A percentile compares a stretch with the other conserved stretches of the same genome.
Evolutionary conservation across 2,329 filamentous ascomycete genomes (phyloP).

Genomic region (Berkeleyomyces basicola): DNA sequence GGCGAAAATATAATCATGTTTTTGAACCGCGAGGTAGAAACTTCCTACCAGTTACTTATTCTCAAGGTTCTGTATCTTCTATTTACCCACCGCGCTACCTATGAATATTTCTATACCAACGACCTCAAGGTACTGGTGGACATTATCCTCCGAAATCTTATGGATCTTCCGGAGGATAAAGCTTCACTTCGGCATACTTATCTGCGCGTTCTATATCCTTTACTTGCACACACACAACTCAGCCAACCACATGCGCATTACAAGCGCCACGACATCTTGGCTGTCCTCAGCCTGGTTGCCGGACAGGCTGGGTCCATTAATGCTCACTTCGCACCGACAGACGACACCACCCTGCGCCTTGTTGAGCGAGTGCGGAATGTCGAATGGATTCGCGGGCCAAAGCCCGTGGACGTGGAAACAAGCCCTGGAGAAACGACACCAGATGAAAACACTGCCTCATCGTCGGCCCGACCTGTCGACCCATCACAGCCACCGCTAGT

Average conservation of each 20-base stretch:
- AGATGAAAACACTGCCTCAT: background rate
- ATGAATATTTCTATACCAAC: conserved; percentile 98
- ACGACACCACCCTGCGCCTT: conserved; percentile 63
- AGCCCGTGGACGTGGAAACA: background rate
- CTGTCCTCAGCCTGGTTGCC: conserved; percentile 49
- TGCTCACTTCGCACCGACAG: conserved; percentile 62
- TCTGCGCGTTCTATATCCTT: conserved; percentile 75
- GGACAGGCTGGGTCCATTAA: conserved; percentile 36
- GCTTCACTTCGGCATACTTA: conserved; percentile 76
- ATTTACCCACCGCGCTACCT: conserved; percentile 79
- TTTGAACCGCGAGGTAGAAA: conserved; percentile 87
- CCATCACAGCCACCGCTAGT: background rate
- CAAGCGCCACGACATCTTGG: conserved; percentile 71
- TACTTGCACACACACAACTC: conserved; percentile 83
- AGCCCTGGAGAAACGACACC: background rate
- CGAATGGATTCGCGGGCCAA: conserved; percentile 41
- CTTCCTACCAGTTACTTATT: conserved; percentile 86
- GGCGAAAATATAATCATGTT: conserved; percentile 94
- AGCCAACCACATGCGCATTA: conserved; percentile 65
- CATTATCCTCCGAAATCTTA: conserved; percentile 90
- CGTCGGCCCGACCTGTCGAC: conserved; percentile 19
- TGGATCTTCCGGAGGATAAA: conserved; percentile 79
- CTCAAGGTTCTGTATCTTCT: conserved; percentile 88
- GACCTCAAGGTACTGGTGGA: conserved; percentile 87
- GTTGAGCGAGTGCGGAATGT: conserved; percentile 61